Evolutionary conservation across 2,329 filamentous ascomycete genomes (phyloP), one percentile per base, ranked within the genome.

Genomic region (Periconia macrospinosa): DNA sequence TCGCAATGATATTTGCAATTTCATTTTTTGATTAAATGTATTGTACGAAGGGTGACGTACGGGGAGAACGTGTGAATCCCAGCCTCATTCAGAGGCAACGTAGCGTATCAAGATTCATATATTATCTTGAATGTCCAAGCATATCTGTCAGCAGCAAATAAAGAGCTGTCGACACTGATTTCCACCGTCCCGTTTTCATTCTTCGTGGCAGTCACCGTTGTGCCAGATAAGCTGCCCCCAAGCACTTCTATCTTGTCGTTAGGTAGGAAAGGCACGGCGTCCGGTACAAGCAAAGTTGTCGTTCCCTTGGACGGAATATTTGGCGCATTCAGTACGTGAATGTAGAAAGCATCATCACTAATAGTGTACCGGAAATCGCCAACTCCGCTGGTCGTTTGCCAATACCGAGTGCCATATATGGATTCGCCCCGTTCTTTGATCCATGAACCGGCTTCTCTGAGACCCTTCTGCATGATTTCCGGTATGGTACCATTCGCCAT

Each of bases 371-470:
- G 5, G 33, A 13, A 13, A 6, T 68, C 68, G 0, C 76, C 76
- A 46, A 80, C 78, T 14, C 76, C 69, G 0, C 79, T 74, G 5
- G 71, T 74, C 1, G 81, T 67, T 57, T 78, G 78, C 79, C 80
- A 83, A 61, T 82, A 83, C 1, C 77, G 82, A 6, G 83, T 85
- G 51, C 81, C 80, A 62, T 80, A 85, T 18, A 86, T 76, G 1
- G 81, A 81, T 62, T 85, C 82, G 1, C 53, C 77, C 61, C 85
- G 82, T 0, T 59, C 60, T 30, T 76, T 75, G 50, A 86, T 83
- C 83, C 83, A 86, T 1, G 47, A 56, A 0, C 83, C 83, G 0
- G 82, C 83, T 41, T 76, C 75, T 0, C 77, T 73, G 15, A 86
- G 67, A 56, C 79, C 76, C 1, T 73, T 65, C 33, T 76, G 68